Conservation (phyloP, 192 early-diverging fungal genomes). For the Backusella tuberculispora region DNA sequence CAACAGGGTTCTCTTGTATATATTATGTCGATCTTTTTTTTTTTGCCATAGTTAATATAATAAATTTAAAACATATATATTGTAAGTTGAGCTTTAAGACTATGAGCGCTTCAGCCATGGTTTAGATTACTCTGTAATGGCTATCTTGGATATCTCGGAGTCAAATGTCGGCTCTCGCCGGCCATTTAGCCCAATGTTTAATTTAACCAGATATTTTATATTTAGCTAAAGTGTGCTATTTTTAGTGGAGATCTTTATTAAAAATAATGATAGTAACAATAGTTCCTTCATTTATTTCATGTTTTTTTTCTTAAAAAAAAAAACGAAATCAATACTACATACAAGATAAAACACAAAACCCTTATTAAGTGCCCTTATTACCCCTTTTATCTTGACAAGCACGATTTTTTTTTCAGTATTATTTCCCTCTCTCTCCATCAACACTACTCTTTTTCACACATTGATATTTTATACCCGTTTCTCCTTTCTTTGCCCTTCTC, state of each 20-base stretch:
- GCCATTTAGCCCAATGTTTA: constrained; percentile 39
- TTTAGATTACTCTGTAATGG: constrained; percentile 26
- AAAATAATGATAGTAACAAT: neutral
- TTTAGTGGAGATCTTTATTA: neutral
- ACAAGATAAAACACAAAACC: neutral
- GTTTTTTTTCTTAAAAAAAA: neutral
- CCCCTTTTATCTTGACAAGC: neutral
- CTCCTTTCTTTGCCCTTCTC: neutral
- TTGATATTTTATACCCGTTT: neutral
- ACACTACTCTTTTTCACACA: neutral
- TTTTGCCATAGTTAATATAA: neutral
- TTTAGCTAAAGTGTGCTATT: neutral
- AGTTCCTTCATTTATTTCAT: neutral
- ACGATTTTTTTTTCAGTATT: neutral
- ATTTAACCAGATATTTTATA: constrained; percentile 23
- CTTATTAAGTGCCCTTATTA: neutral
- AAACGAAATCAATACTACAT: neutral
- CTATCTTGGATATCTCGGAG: constrained; percentile 40
- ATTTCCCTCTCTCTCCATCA: neutral
- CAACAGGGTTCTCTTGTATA: neutral
- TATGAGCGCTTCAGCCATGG: neutral
- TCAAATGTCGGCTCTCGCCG: constrained; percentile 40
- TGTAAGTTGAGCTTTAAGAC: neutral
- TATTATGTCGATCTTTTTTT: neutral
- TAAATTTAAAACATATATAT: neutral